Conservation (phyloP, 1,284 basidiomycete genomes). For the Coriolopsis trogii region DNA sequence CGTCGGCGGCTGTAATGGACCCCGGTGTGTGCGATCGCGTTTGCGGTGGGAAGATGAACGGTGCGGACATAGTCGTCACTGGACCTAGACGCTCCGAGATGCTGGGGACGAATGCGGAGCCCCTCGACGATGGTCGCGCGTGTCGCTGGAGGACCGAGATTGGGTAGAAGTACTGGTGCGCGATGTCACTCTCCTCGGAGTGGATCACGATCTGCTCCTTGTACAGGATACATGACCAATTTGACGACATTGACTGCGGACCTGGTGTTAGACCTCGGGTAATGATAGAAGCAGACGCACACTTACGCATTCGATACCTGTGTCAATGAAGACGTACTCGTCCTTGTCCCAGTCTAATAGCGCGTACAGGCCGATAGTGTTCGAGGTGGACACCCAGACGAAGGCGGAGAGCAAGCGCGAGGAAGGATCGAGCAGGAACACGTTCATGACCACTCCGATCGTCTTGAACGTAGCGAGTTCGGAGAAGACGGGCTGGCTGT, state of each 20-base stretch:
- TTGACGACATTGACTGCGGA: constrained; percentile 57
- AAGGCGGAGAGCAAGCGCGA: constrained; percentile 66
- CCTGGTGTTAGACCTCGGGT: not conserved
- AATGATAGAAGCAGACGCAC: not conserved
- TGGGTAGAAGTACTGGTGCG: constrained; percentile 61
- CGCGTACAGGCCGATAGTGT: constrained; percentile 62
- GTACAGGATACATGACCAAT: constrained; percentile 74
- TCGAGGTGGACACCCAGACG: constrained; percentile 54
- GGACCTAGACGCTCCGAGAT: constrained; percentile 36
- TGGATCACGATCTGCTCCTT: constrained; percentile 69
- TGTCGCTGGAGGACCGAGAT: constrained; percentile 48
- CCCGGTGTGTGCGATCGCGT: constrained; percentile 21
- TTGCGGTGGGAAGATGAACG: constrained; percentile 37
- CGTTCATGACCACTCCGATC: constrained; percentile 71
- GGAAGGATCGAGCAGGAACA: constrained; percentile 71
- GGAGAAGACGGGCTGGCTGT: constrained; percentile 43
- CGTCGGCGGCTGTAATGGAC: constrained; percentile 2
- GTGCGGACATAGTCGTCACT: constrained; percentile 27
- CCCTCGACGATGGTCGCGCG: constrained; percentile 32
- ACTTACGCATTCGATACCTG: constrained; percentile 71
- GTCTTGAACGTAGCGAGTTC: constrained; percentile 63
- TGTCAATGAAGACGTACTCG: constrained; percentile 72
- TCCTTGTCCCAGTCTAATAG: constrained; percentile 66
- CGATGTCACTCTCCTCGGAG: constrained; percentile 61
- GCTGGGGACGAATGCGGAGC: constrained; percentile 36